phyloP scores from a whole-genome alignment of 805 yeast species.

The Lachancea mirantina region DNA sequence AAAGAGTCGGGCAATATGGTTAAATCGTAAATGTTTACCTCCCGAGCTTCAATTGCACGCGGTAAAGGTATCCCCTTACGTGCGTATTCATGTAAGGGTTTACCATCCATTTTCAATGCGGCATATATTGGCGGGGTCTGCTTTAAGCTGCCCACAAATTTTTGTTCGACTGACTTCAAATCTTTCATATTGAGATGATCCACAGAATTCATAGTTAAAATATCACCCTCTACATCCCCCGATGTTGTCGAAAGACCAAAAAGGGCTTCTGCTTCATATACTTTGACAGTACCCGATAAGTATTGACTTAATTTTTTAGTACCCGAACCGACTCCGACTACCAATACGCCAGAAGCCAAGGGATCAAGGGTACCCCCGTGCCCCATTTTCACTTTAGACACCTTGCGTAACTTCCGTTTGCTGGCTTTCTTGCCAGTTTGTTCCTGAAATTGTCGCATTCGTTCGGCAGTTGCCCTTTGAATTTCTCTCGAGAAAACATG shows the following conservation, averaged over 20 bases:
- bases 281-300: slow-evolving; percentile 66
- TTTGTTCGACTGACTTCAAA: slow-evolving; percentile 43
- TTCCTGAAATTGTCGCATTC: slow-evolving; percentile 35
- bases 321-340: slow-evolving; percentile 88
- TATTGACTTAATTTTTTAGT: slow-evolving; percentile 74
- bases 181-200: slow-evolving; percentile 50
- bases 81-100: slow-evolving; percentile 90
- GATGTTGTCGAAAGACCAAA: slow-evolving; percentile 90
- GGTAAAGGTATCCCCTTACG: slow-evolving; percentile 83
- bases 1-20: slow-evolving; percentile 46
- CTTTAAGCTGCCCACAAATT: slow-evolving; percentile 70
- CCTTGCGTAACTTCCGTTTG: slow-evolving; percentile 43
- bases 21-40: slow-evolving; percentile 52
- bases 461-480: slow-evolving; percentile 41
- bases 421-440: slow-evolving; percentile 41
- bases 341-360: slow-evolving; percentile 86
- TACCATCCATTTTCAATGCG: slow-evolving; percentile 91
- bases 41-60: slow-evolving; percentile 67
- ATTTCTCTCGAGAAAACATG: slow-evolving; percentile 49
- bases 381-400: slow-evolving; percentile 75
- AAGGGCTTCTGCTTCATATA: slow-evolving; percentile 76
- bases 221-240: slow-evolving; percentile 86
- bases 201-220: slow-evolving; percentile 50
- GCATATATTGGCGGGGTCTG: slow-evolving; percentile 96
- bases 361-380: slow-evolving; percentile 99